phyloP scores from a whole-genome alignment of 2,329 filamentous ascomycete species.

The Trichoderma semiorbis region DNA sequence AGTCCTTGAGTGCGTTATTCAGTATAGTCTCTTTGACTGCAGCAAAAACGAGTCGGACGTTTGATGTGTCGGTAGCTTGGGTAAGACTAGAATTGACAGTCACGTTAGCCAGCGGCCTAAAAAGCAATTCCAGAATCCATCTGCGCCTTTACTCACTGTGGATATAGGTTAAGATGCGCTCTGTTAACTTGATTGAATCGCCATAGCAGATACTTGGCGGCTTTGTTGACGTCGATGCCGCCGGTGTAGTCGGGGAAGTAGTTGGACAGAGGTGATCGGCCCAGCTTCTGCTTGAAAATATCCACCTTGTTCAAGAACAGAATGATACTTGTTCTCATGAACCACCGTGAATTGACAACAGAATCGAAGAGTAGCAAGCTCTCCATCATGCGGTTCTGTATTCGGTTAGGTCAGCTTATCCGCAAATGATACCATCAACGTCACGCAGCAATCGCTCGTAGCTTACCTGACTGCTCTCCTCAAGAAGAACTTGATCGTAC shows the following conservation, averaged over 20 bases:
- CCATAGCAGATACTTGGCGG: slow-evolving; percentile 96
- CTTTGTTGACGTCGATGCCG: slow-evolving; percentile 95
- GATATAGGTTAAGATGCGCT: slow-evolving; percentile 92
- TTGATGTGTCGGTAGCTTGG: slow-evolving; percentile 97
- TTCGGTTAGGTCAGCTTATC: not conserved
- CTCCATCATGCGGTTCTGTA: slow-evolving; percentile 98
- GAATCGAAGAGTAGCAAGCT: slow-evolving; percentile 94
- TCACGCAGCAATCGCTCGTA: not conserved
- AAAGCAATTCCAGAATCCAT: not conserved
- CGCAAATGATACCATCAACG: not conserved
- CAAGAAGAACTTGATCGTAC: slow-evolving; percentile 94
- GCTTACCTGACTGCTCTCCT: slow-evolving; percentile 92
- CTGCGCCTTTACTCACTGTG: slow-evolving; percentile 65
- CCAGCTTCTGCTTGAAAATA: slow-evolving; percentile 92
- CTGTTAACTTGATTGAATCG: slow-evolving; percentile 98
- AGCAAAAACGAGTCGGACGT: slow-evolving; percentile 95
- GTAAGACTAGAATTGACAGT: slow-evolving; percentile 55
- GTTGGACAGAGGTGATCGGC: slow-evolving; percentile 81
- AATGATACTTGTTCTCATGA: slow-evolving; percentile 98
- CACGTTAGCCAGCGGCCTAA: not conserved
- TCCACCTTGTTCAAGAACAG: slow-evolving; percentile 99
- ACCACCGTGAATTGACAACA: slow-evolving; percentile 98
- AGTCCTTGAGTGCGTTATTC: slow-evolving; percentile 97
- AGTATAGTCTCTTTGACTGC: slow-evolving; percentile 98
- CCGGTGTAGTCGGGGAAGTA: slow-evolving; percentile 99